A percentile compares a stretch with the other conserved stretches of the same genome.
Evolutionary conservation across 2,329 filamentous ascomycete species (phyloP).

Genomic region (Periconia macrospinosa): DNA sequence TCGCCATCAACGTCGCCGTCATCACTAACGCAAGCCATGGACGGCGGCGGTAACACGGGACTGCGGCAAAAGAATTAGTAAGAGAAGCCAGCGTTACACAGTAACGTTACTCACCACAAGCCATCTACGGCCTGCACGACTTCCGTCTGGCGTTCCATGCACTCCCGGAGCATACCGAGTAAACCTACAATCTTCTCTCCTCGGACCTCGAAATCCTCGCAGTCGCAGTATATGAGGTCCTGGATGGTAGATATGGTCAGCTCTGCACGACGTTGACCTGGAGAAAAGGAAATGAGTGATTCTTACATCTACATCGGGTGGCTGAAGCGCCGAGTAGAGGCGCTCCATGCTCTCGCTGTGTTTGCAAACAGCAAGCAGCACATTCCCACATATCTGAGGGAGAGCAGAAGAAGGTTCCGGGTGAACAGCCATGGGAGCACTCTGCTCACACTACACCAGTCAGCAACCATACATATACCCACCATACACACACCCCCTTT

Average conservation of each 20-base stretch:
- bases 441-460: conserved; percentile 2
- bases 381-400: conserved; percentile 10
- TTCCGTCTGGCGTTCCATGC: conserved; percentile 11
- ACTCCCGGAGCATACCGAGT: conserved; percentile 6
- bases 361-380: conserved; percentile 11
- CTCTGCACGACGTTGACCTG: not conserved
- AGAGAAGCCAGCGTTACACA: not conserved
- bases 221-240: conserved; percentile 13
- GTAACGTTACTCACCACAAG: conserved; percentile 4
- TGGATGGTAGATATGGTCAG: not conserved
- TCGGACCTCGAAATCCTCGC: conserved; percentile 10
- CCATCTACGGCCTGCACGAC: conserved; percentile 7
- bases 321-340: conserved; percentile 5
- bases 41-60: conserved; percentile 1
- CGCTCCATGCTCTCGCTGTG: conserved; percentile 11
- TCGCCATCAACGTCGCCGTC: conserved; percentile 7
- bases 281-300: not conserved
- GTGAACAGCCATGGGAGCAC: not conserved
- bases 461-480: not conserved
- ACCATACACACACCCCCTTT: not conserved
- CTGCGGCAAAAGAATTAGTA: not conserved
- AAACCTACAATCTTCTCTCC: conserved; percentile 7
- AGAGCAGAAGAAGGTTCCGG: conserved; percentile 1
- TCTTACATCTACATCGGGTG: conserved; percentile 9
- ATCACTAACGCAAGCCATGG: not conserved